These are phyloP conservation scores for Fusarium buxicola DNA, from an alignment of 2,329 filamentous ascomycete species.

Conservation along the genomic window DNA sequence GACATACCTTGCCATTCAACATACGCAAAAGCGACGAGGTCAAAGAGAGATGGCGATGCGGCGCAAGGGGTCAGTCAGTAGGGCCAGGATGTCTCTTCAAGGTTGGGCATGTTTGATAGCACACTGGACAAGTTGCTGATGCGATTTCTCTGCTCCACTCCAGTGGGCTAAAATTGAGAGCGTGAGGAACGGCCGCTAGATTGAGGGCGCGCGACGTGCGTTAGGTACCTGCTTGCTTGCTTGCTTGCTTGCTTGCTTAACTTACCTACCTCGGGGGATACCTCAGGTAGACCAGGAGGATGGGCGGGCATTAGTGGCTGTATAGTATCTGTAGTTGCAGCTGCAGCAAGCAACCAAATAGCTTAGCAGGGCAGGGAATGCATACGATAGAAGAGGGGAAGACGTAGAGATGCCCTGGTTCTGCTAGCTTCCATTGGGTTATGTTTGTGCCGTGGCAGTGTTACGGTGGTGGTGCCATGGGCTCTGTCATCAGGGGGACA, in stretches of 20 bases:
- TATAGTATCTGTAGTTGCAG: too few species aligned
- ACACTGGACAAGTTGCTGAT: conserved; percentile 8
- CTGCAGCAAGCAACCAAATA: too few species aligned
- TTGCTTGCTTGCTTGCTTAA: not conserved
- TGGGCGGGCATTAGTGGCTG: too few species aligned
- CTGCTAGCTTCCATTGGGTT: conserved; percentile 1
- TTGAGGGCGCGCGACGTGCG: conserved; percentile 41
- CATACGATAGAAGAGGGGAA: too few species aligned
- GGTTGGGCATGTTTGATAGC: conserved; percentile 15
- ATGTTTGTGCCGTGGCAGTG: not conserved
- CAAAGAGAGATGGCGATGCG: conserved; percentile 2
- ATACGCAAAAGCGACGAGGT: conserved; percentile 3
- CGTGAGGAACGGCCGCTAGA: conserved; percentile 42
- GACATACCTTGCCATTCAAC: not conserved
- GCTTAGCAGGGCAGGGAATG: too few species aligned
- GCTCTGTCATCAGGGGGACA: not conserved
- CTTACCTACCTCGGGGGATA: conserved; percentile 7
- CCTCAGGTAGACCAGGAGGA: not conserved
- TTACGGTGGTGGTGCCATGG: conserved; percentile 1
- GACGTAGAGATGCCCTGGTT: not conserved
- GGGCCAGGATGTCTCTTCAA: conserved; percentile 6
- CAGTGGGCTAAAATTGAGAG: conserved; percentile 38
- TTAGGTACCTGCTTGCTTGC: conserved; percentile 2
- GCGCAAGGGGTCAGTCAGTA: not conserved
- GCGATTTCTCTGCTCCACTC: conserved; percentile 33